Percentiles rank a stretch among this genome's conserved stretches.
Evolutionary conservation across 352 stramenopile species (phyloP).

Genomic region (Phytopythium oedochilum): DNA sequence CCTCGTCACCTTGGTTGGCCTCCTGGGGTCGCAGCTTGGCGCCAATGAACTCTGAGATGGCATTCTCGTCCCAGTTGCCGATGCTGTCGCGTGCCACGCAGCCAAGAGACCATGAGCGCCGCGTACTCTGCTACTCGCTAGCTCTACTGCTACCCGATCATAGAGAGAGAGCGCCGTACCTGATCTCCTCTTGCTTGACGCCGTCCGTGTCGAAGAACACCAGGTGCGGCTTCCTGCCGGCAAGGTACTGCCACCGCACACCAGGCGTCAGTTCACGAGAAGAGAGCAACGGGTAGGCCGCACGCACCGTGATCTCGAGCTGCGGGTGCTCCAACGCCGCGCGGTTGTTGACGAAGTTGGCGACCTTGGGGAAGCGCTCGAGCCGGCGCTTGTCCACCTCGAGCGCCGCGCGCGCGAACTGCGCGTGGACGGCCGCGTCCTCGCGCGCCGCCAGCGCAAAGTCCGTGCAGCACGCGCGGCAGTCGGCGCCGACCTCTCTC

Average conservation of each 20-base stretch:
- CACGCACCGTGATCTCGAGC: conserved; percentile 40
- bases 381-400: conserved; percentile 52
- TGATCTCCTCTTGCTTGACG: conserved; percentile 57
- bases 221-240: conserved; percentile 44
- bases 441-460: conserved; percentile 24
- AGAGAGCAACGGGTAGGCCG: too few relatives aligned
- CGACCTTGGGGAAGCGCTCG: conserved; percentile 57
- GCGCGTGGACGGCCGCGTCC: conserved; percentile 15
- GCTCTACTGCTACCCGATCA: too few relatives aligned
- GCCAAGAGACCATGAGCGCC: background rate
- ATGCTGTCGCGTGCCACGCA: conserved; percentile 24
- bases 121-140: background rate
- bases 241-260: conserved; percentile 22
- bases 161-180: too few relatives aligned
- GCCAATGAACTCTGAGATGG: conserved; percentile 66
- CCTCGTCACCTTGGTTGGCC: conserved; percentile 10
- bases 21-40: conserved; percentile 38
- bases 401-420: conserved; percentile 41
- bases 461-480: conserved; percentile 49
- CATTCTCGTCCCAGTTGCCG: conserved; percentile 66
- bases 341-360: conserved; percentile 58
- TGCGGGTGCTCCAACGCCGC: conserved; percentile 28
- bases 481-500: conserved; percentile 15
- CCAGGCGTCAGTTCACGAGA: background rate
- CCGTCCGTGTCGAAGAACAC: conserved; percentile 55